Conservation (phyloP, 73 alveolate genomes). For the Blepharisma stoltei region DNA sequence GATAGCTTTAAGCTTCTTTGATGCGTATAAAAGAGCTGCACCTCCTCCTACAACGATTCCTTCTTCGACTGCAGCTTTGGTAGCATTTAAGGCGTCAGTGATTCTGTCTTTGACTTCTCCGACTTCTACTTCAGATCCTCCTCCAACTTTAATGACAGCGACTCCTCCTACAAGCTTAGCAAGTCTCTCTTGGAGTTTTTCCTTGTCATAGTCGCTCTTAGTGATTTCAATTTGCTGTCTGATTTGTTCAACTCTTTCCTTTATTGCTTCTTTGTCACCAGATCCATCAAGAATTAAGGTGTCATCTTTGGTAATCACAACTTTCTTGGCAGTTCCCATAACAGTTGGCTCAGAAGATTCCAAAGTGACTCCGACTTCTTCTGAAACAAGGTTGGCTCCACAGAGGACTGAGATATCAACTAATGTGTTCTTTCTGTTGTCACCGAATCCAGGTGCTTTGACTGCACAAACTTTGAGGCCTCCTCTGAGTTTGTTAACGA, state of each 20-base stretch:
- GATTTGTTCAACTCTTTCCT: conserved; percentile 69
- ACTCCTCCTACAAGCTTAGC: conserved; percentile 96
- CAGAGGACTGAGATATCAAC: conserved; percentile 69
- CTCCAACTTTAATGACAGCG: conserved; percentile 97
- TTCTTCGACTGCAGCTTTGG: conserved; percentile 95
- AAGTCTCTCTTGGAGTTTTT: conserved; percentile 91
- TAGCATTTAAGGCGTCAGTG: conserved; percentile 94
- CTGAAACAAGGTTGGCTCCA: conserved; percentile 62
- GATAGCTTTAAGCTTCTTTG: conserved; percentile 57
- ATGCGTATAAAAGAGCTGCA: conserved; percentile 87
- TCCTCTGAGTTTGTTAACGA: conserved; percentile 93
- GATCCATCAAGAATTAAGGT: conserved; percentile 94
- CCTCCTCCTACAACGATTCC: conserved; percentile 97
- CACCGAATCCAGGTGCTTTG: conserved; percentile 97
- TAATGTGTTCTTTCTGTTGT: conserved; percentile 89
- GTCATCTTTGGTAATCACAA: conserved; percentile 86
- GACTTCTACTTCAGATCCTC: conserved; percentile 93
- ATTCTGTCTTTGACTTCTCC: conserved; percentile 92
- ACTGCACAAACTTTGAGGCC: conserved; percentile 94
- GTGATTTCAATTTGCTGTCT: conserved; percentile 60
- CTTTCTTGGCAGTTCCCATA: conserved; percentile 66
- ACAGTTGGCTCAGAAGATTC: conserved; percentile 50
- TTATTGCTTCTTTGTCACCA: conserved; percentile 73
- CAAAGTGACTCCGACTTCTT: conserved; percentile 64
- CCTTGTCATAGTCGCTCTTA: conserved; percentile 85